phyloP scores from a whole-genome alignment of 345 rosid genomes.

The Bruguiera gymnorhiza region DNA sequence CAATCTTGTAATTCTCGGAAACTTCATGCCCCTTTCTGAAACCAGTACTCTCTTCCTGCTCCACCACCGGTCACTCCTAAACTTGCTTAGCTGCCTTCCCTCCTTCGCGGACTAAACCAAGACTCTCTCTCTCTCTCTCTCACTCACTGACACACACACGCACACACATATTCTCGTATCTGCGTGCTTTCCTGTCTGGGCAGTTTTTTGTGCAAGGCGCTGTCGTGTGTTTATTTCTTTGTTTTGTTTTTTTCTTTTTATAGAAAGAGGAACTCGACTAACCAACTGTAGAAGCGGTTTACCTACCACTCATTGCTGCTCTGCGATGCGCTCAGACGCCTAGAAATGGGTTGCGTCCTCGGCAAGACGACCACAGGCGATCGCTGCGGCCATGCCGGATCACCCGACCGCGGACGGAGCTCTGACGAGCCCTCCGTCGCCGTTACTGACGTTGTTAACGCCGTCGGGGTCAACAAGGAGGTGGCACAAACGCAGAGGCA shows the following conservation, averaged over 20 bases:
- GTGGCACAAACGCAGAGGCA: slow-evolving; percentile 10
- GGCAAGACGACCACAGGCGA: slow-evolving; percentile 34
- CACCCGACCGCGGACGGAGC: slow-evolving; percentile 28
- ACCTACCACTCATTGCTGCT: neutral
- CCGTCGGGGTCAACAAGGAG: slow-evolving; percentile 26
- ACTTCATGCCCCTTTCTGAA: neutral
- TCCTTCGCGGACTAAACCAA: slow-evolving; percentile 25
- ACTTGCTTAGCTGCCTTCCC: slow-evolving; percentile 12
- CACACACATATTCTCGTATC: neutral
- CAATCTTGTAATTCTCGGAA: slow-evolving; percentile 13
- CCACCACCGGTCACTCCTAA: neutral
- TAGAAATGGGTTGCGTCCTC: slow-evolving; percentile 61
- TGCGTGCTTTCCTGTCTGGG: neutral
- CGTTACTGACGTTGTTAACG: slow-evolving; percentile 26
- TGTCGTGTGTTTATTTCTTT: neutral
- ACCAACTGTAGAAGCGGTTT: neutral
- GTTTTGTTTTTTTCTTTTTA: neutral
- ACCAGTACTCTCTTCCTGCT: neutral
- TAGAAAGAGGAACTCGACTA: too few species aligned
- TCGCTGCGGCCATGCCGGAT: slow-evolving; percentile 24
- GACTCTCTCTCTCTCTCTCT: neutral
- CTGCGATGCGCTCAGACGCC: slow-evolving; percentile 17
- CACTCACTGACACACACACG: neutral
- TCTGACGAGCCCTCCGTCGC: slow-evolving; percentile 33
- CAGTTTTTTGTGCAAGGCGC: neutral